Evolutionary conservation across 2,329 filamentous ascomycete species (phyloP).

Genomic region (Fusarium nisikadoi): DNA sequence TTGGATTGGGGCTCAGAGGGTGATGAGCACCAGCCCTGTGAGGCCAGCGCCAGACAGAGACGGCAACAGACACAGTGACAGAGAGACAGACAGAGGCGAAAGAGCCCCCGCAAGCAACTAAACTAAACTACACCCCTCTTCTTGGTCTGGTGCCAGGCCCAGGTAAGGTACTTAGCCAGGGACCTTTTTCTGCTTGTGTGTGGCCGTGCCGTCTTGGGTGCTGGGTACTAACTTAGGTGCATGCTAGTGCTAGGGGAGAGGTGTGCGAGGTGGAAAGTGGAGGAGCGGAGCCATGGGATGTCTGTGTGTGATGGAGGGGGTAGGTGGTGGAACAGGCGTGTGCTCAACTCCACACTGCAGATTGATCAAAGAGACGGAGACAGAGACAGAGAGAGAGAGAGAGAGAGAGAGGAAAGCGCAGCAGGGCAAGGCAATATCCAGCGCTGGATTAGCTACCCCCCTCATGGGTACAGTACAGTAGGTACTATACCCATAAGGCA

Average conservation of each 20-base stretch:
- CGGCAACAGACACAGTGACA: neutral
- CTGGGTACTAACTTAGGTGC: neutral
- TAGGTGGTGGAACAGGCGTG: constrained; percentile 4
- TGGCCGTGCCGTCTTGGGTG: constrained; percentile 29
- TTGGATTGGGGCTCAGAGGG: constrained; percentile 33
- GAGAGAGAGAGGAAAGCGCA: neutral
- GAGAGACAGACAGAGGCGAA: neutral
- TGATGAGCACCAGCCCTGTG: constrained; percentile 42
- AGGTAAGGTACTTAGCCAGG: neutral
- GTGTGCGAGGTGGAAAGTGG: constrained; percentile 9
- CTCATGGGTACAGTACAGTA: neutral
- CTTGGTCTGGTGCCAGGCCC: neutral
- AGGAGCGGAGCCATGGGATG: neutral
- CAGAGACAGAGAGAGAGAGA: constrained; percentile 1
- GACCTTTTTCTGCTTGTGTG: constrained; percentile 36
- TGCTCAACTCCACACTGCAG: neutral
- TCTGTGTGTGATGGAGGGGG: constrained; percentile 11
- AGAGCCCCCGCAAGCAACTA: constrained; percentile 16
- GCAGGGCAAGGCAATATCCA: constrained; percentile 10
- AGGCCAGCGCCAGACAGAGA: constrained; percentile 32
- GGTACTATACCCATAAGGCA: neutral
- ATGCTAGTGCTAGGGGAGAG: neutral
- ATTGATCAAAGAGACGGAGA: constrained; percentile 13
- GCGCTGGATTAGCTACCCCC: constrained; percentile 17
- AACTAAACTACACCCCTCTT: constrained; percentile 16